Base-by-base conservation (phyloP, 345 rosid species). In the Draba incana region DNA sequence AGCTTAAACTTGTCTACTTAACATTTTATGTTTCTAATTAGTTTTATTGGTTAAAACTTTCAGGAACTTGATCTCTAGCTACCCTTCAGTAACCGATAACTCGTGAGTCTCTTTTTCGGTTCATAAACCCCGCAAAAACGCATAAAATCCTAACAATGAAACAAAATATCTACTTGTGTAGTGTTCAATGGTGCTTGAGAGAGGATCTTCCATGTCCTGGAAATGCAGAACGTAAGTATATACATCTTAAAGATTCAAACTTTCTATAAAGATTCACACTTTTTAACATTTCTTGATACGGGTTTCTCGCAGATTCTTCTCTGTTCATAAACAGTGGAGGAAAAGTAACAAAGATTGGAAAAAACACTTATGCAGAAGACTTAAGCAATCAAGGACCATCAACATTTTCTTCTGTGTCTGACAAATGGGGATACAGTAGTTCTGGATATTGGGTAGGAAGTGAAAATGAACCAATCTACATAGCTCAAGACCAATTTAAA, bases 281-380 rank as follows among this genome's bases (percentile, higher is more conserved):
- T 35, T 6, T 35, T n/a, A 35, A 35, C 38, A 35, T 35, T 35
- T 28, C 7, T 35, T 49, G 30, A 43, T 53, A 10, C 14, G 5
- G 38, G 11, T 25, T 20, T 69, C 16, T 27, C 28, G 48, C 85
- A 91, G 99, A 79, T 8, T 75, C 80, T 80, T 84, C 89, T 25
- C 73, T 94, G 74, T 91, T 84, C 60, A 91, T 91, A 38, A 88
- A 94, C 56, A 86, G 96, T 49, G 97, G 97, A 54, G 97, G 99
- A 47, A 20, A 3, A 9, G 2, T 2, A 8, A n/a, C 50, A 10
- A 0, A 4, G 8, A 13, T 74, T 24, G 83, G 44, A 9, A 75
- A 74, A 38, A 59, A 85, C 38, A 49, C 8, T 2, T 94, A 84
- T 69, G 76, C 31, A 45, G 96, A 78, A 6, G 97, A 94, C 78